Conservation (phyloP, 176 grass and related monocot genomes). For the Oryza brachyantha region DNA sequence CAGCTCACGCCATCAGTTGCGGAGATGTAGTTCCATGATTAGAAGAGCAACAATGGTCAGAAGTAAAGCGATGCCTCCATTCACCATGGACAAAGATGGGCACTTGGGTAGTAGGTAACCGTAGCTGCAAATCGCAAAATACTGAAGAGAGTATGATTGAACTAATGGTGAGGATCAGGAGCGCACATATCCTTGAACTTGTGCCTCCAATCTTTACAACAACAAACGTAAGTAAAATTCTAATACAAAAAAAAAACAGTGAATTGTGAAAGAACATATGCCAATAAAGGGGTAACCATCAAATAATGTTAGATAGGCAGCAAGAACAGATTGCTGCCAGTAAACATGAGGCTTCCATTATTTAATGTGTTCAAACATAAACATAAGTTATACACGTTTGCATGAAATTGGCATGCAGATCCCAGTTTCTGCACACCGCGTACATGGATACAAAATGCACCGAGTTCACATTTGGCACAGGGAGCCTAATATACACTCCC, state of each 20-base stretch:
- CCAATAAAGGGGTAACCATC: neutral
- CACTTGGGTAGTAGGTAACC: neutral
- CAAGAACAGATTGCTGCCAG: neutral
- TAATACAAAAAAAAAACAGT: neutral
- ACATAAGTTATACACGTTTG: neutral
- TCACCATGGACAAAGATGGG: constrained; percentile 28
- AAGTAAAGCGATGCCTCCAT: constrained; percentile 5
- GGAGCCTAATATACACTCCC: neutral
- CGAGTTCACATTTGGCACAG: neutral
- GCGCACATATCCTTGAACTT: neutral
- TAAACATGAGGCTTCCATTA: neutral
- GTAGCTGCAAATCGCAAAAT: neutral
- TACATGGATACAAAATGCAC: constrained; percentile 12
- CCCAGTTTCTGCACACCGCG: neutral
- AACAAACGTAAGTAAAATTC: neutral
- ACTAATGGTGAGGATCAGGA: neutral
- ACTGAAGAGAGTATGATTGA: neutral
- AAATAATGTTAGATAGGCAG: neutral
- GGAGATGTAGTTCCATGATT: neutral
- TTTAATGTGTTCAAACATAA: constrained; percentile 9
- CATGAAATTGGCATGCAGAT: neutral
- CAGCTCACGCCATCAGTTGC: neutral
- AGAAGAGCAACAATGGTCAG: neutral
- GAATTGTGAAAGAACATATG: neutral
- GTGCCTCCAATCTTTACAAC: neutral